Base-by-base conservation (phyloP, 306 rosid species). In the Medicago arabica region DNA sequence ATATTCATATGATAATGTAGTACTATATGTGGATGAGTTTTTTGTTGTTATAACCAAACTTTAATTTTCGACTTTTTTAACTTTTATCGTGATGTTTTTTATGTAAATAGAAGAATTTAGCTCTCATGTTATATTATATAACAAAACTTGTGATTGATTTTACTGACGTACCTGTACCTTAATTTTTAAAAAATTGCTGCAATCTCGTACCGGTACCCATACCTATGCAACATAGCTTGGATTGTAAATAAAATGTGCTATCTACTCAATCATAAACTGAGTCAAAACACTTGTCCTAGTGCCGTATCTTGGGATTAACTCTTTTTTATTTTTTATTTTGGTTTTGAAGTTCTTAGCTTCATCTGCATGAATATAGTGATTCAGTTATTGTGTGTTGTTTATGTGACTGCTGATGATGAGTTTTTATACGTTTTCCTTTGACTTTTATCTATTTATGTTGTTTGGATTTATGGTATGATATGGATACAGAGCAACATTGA, bases 221-320 rank as follows among this genome's bases (percentile, higher is more conserved):
- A 25, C 28, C 28, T 25, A 25, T 25, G 28, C 28, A 28, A 28
- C 31, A 28, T 28, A 28, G 72, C 82, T 79, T 81, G 89, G 90
- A 78, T 82, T 92, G 96, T 89, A 92, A 87, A 87, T 88, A 88
- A 87, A 75, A 83, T 79, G 87, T 83, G 78, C 80, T 73, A 81
- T 85, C 73, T 87, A 81, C 86, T 49, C 78, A 72, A 78, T 84
- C 59, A 67, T 75, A 66, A 68, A 72, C 85, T 63, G 85, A 83
- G 78, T 80, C 71, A 8, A 69, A 75, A 72, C 25, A 47, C 6
- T 72, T 78, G 74, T 64, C 31, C 39, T 74, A 50, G 54, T 21
- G 59, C 68, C 44, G 28, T 34, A 13, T 50, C 49, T 41, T 80
- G 69, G 21, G 55, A 65, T 70, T 3, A 53, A 14, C n/a, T 13